Evolutionary conservation across 768 basidiomycete species (phyloP), one percentile per base, ranked within the genome.

Genomic region (Auricularia sp.): DNA sequence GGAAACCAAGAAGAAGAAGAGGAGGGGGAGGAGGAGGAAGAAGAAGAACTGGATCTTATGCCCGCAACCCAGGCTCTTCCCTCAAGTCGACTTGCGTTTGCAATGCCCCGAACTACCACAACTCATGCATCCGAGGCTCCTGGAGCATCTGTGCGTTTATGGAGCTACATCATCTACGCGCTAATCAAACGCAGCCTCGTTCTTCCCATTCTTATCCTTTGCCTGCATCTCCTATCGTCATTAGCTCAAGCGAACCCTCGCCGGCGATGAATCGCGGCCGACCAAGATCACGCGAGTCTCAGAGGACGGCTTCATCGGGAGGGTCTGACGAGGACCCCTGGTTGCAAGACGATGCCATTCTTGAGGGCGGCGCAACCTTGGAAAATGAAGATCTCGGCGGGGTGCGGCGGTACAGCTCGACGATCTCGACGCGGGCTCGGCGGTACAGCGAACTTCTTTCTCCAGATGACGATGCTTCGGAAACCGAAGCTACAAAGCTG

Each of bases 161-260:
- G 47, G 18, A 51, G 14, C 47, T 51, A 5, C 47, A 18, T 16
- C 47, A 51, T 51, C 47, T 51, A 18, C 18, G 47, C 47, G 18
- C 47, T 51, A 18, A 51, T 51, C 47, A 51, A 51, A 51, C 16
- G 47, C 47, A 51, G 47, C 47, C 76, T 78, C 71, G 78, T 76
- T 72, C 75, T 73, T 65, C 67, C 34, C 67, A 78, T 77, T 53
- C 61, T 3, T 29, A 29, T 29, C 33, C n/a, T 63, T 56, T 33
- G 61, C 67, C 18, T 62, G 36, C 64, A 58, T 62, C 21, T 51
- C 12, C 64, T 54, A 36, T 39, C 53, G 54, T 60, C 35, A 66
- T 69, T 61, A 77, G 74, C 71, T 66, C 63, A 76, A 78, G 66
- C 71, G 76, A 70, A 64, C 63, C 21, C 53, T 69, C 60, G 71